Evolutionary conservation across 1,284 basidiomycete genomes (phyloP).

Genomic region (Coniferiporia sulphurascens): DNA sequence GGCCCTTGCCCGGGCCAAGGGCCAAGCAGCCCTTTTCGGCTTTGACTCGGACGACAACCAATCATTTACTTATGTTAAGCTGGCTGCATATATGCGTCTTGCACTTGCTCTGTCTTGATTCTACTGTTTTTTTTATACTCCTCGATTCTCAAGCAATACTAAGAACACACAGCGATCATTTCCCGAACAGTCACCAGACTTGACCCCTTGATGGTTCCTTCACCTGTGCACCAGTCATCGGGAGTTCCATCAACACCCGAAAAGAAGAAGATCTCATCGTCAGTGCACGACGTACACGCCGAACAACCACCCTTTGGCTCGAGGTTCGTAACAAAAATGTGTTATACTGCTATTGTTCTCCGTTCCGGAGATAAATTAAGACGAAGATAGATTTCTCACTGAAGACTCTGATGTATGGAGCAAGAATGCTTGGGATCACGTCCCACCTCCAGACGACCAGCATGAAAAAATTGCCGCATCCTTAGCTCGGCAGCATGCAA

Average conservation of each 20-base stretch:
- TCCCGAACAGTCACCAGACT: too few relatives aligned
- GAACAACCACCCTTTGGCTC: conserved; percentile 69
- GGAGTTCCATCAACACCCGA: not conserved
- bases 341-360: conserved; percentile 10
- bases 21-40: too few relatives aligned
- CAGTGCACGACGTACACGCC: conserved; percentile 53
- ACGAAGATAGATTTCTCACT: conserved; percentile 50
- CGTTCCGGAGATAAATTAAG: not conserved
- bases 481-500: conserved; percentile 59
- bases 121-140: too few relatives aligned
- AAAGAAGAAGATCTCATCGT: conserved; percentile 42
- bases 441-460: conserved; percentile 78
- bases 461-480: conserved; percentile 62
- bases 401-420: conserved; percentile 62
- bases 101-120: too few relatives aligned
- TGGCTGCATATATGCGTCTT: too few relatives aligned
- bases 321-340: conserved; percentile 36
- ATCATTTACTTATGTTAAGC: too few relatives aligned
- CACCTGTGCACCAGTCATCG: not conserved
- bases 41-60: too few relatives aligned
- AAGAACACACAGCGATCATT: too few relatives aligned
- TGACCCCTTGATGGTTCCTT: too few relatives aligned
- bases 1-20: too few relatives aligned
- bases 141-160: too few relatives aligned
- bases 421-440: conserved; percentile 87